These are phyloP conservation scores for Fusarium mangiferae DNA, from an alignment of 2,329 filamentous ascomycete species.

Conservation along the genomic window DNA sequence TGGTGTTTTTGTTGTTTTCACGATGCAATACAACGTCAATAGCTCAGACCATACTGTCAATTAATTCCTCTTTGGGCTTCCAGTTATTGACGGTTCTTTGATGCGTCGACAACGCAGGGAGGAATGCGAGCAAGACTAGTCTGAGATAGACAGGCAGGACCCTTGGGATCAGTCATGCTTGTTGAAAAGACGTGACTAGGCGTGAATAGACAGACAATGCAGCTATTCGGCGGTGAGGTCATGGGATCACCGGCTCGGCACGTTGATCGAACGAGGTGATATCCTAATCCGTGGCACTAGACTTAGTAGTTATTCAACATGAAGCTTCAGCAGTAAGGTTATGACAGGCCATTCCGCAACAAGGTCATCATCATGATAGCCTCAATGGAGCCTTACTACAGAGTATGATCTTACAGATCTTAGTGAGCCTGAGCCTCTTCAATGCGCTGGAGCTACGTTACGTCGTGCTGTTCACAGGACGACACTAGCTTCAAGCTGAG, in stretches of 20 bases:
- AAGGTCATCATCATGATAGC: neutral
- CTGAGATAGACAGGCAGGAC: conserved; percentile 16
- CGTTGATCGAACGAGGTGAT: conserved; percentile 16
- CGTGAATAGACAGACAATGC: neutral
- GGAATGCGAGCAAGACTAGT: conserved; percentile 35
- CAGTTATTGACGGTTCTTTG: conserved; percentile 1
- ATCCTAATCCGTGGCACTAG: neutral
- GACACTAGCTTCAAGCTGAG: conserved; percentile 18
- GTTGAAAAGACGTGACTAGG: neutral
- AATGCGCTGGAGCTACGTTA: conserved; percentile 26
- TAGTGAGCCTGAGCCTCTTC: neutral
- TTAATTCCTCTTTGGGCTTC: conserved; percentile 14
- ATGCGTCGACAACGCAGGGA: conserved; percentile 25
- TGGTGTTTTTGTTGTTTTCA: neutral
- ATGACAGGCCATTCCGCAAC: conserved; percentile 5
- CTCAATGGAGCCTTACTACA: neutral
- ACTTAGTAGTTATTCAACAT: neutral
- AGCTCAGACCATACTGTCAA: conserved; percentile 20
- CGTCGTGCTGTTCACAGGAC: conserved; percentile 5
- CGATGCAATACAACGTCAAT: conserved; percentile 5
- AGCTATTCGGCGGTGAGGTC: conserved; percentile 31
- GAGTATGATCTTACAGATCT: neutral
- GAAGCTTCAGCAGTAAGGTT: neutral
- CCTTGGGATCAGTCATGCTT: conserved; percentile 14
- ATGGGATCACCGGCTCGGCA: conserved; percentile 10